These are phyloP conservation scores for Yamadazyma mexicana DNA, from an alignment of 1,139 yeast species.

Conservation along the genomic window DNA sequence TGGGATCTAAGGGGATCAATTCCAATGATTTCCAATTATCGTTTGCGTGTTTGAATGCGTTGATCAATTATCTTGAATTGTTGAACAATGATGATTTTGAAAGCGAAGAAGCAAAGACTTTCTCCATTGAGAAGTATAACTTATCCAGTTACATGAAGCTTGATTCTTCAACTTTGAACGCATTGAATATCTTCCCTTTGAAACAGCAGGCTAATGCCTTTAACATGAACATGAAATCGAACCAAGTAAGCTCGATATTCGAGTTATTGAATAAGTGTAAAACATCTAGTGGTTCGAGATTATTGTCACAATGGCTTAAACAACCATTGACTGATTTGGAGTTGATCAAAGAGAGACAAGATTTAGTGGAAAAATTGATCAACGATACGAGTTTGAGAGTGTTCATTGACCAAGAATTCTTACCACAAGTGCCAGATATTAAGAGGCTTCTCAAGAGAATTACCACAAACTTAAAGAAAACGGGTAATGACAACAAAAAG, in stretches of 20 bases:
- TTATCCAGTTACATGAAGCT: slow-evolving; percentile 79
- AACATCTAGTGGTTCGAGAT: slow-evolving; percentile 80
- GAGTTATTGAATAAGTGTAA: slow-evolving; percentile 87
- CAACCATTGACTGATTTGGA: slow-evolving; percentile 77
- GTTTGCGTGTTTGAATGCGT: slow-evolving; percentile 57
- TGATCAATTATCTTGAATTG: slow-evolving; percentile 63
- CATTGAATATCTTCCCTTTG: slow-evolving; percentile 78
- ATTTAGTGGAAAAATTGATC: slow-evolving; percentile 69
- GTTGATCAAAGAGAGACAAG: slow-evolving; percentile 67
- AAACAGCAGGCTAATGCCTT: slow-evolving; percentile 16
- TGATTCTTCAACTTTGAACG: slow-evolving; percentile 86
- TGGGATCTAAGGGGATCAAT: slow-evolving; percentile 60
- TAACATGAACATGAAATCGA: slow-evolving; percentile 41
- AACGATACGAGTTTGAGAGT: slow-evolving; percentile 69
- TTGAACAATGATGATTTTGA: slow-evolving; percentile 42
- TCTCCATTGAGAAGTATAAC: slow-evolving; percentile 63
- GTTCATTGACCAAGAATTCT: slow-evolving; percentile 63
- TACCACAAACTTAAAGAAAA: slow-evolving; percentile 40
- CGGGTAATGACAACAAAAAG: slow-evolving; percentile 43
- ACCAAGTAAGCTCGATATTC: slow-evolving; percentile 55
- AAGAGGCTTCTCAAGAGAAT: slow-evolving; percentile 69
- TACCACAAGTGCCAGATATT: slow-evolving; percentile 79
- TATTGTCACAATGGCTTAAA: slow-evolving; percentile 90
- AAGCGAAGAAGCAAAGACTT: slow-evolving; percentile 26
- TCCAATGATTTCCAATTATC: slow-evolving; percentile 34